Base-by-base conservation (phyloP, 176 grass and related monocot species). In the Miscanthus lutarioriparius region DNA sequence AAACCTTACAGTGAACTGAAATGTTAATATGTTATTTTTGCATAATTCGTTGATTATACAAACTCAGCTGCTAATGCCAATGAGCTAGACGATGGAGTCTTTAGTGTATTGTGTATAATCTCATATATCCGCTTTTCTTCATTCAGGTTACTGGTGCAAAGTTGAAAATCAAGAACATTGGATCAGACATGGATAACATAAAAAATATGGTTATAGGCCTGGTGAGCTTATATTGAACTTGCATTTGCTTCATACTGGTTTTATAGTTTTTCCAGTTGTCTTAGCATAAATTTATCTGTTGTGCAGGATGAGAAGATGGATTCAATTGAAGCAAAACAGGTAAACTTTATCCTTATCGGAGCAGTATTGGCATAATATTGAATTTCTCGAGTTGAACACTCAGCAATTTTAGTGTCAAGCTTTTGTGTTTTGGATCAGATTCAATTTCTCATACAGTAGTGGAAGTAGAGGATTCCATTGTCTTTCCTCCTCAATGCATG, bases 271-370 rank as follows among this genome's bases (percentile, higher is more conserved):
- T 81, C 53, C n/a, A 63, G 28, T 58, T 67, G 19, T 30, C 33
- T 37, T 35, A 65, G 79, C 62, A 33, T 78, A 47, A 72, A 35
- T 19, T 83, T 28, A 35, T 16, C 16, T 72, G 3, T 80, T 63
- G 58, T 85, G 64, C 74, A 91, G 94, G 87, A 89, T 91, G 84
- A 77, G 10, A 96, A 88, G 81, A 78, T 96, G 84, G 92, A 91
- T 86, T 78, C 82, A 15, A 93, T 96, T 65, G 86, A 92, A 81
- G 81, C 83, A 73, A 96, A 91, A 82, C 89, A 95, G 93, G 90
- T 95, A 75, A 30, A 2, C 17, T 74, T 19, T 17, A 1, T 36
- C 28, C 27, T 36, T 20, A n/a, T 30, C 4, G 38, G 47, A 76
- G 62, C 7, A 77, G 49, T 26, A 17, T 56, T 59, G n/a, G 16